Evolutionary conservation across 768 basidiomycete species (phyloP), one percentile per base, ranked within the genome.

Genomic region (Pleurotus ostreatus): DNA sequence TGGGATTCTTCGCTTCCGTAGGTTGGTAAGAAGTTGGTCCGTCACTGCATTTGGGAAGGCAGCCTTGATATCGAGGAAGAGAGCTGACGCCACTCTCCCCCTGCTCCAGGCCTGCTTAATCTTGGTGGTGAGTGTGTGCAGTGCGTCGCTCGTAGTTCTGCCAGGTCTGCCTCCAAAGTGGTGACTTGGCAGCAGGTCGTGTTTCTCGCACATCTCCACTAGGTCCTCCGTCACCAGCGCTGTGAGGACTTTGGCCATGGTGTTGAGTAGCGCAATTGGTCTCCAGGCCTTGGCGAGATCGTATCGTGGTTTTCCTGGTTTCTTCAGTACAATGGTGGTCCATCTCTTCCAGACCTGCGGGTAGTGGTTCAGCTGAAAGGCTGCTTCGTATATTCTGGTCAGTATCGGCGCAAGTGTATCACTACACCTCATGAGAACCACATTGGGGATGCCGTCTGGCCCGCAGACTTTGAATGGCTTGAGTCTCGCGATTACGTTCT

Each of bases 61-160:
- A 0, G 70, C 76, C 60, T 76, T 63, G 0, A 80, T 68, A 56
- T 80, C 76, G 1, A 78, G 66, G 62, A 74, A 78, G 0, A 78
- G 68, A 0, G 68, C 63, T 1, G 67, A 68, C 0, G 61, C 73
- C 0, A 78, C 76, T 15, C 73, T 66, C 0, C 60, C 51, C 4
- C 55, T 48, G 0, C 68, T 39, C 77, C 76, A 79, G 0, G 71
- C 70, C 1, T 67, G 62, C 44, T 77, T 71, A 23, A 79, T 65
- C 13, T 59, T 65, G 2, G 48, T 70, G 65, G 2, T 74, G 37
- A 0, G 73, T 66, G 16, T 41, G 39, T 23, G 22, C 22, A 23
- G 22, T 23, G 22, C 22, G 22, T 23, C 22, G 22, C 22, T 23
- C 22, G 3, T 41, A 3, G 39, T 41, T 41, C 39, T 12, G 12